Conservation (phyloP, 2,329 filamentous ascomycete species). For the Trichoderma sp. region DNA sequence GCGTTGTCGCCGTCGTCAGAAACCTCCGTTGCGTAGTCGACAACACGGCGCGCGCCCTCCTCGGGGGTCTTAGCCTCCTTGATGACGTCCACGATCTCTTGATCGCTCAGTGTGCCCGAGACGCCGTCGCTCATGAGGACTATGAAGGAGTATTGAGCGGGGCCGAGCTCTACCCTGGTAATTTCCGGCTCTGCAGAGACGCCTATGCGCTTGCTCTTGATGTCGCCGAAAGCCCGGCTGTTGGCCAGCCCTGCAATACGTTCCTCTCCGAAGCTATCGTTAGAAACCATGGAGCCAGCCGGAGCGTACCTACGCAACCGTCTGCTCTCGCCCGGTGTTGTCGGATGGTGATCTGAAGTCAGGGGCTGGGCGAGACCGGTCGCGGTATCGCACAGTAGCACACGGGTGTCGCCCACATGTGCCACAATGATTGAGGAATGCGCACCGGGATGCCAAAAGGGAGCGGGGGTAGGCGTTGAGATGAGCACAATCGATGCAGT, state of each 20-base stretch:
- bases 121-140: conserved; percentile 88
- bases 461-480: conserved; percentile 84
- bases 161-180: conserved; percentile 70
- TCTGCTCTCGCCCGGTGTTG: conserved; percentile 77
- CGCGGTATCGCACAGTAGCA: conserved; percentile 82
- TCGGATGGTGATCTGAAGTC: conserved; percentile 90
- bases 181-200: conserved; percentile 94
- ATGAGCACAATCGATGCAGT: conserved; percentile 89
- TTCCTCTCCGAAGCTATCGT: conserved; percentile 93
- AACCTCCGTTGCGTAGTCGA: conserved; percentile 86
- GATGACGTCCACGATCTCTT: conserved; percentile 93
- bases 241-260: conserved; percentile 92
- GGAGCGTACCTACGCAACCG: conserved; percentile 79
- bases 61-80: conserved; percentile 93
- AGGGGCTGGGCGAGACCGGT: conserved; percentile 77
- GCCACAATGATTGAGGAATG: conserved; percentile 81
- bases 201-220: conserved; percentile 84
- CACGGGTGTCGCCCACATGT: conserved; percentile 90
- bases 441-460: conserved; percentile 91
- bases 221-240: conserved; percentile 90
- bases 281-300: conserved; percentile 74
- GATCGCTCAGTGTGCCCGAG: conserved; percentile 79
- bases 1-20: conserved; percentile 65
- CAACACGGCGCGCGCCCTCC: conserved; percentile 73
- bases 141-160: conserved; percentile 85